Conservation (phyloP, 2,329 filamentous ascomycete genomes). For the Venturia asperata region DNA sequence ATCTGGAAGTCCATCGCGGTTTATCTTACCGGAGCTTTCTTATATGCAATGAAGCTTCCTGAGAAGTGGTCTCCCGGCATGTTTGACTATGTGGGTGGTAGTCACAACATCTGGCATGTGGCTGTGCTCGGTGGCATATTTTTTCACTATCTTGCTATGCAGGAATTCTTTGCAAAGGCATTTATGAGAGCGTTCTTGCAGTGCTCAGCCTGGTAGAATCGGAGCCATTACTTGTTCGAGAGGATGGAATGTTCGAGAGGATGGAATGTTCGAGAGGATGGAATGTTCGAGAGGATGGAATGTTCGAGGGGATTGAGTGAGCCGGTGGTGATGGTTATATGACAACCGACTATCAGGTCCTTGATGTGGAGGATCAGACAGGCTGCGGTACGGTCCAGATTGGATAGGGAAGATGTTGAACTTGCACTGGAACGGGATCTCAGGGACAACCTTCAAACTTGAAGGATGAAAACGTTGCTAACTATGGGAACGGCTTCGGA, state of each 20-base stretch:
- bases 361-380: not conserved
- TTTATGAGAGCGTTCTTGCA: conserved; percentile 26
- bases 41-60: conserved; percentile 88
- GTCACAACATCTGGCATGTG: conserved; percentile 96
- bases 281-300: no score
- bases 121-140: conserved; percentile 91
- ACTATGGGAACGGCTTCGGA: not conserved
- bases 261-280: no score
- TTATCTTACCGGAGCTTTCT: conserved; percentile 73
- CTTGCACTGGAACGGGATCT: not conserved
- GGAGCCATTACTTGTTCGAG: not conserved
- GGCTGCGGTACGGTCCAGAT: no score
- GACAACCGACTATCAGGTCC: not conserved
- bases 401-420: no score
- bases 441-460: not conserved
- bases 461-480: not conserved
- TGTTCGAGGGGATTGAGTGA: not conserved
- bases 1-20: conserved; percentile 80
- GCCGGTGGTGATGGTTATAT: not conserved
- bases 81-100: conserved; percentile 92
- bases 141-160: conserved; percentile 97
- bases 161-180: conserved; percentile 71
- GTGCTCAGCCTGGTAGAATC: conserved; percentile 19
- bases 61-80: conserved; percentile 88
- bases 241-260: not conserved